Percentiles rank a stretch among this genome's conserved stretches.
These are phyloP conservation scores for Thuja plicata DNA, from an alignment of 83 land plant species.

Conservation along the genomic window DNA sequence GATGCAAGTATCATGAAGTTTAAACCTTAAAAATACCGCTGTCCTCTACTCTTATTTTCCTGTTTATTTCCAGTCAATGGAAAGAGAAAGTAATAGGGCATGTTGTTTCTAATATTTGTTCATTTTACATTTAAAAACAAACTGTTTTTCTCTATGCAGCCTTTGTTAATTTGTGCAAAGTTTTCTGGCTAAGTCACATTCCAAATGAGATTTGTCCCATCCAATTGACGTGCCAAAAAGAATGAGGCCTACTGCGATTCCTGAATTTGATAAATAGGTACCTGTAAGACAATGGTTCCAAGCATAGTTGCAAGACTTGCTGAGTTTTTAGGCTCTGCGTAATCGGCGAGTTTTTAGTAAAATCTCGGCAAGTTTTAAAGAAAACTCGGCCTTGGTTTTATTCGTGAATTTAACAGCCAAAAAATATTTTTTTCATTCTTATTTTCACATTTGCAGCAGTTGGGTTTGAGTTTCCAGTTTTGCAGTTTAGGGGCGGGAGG, in stretches of 20 bases:
- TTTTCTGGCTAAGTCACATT: not conserved
- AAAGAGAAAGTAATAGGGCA: not conserved
- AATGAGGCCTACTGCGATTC: not conserved
- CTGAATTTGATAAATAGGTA: not conserved
- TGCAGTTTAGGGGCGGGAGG: too few species aligned
- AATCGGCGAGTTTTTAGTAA: too few species aligned
- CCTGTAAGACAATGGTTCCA: not conserved
- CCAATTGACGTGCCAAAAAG: not conserved
- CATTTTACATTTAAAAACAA: too few species aligned
- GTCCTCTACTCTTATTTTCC: not conserved
- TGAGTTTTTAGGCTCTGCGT: too few species aligned
- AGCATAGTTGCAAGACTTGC: too few species aligned
- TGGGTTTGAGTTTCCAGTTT: too few species aligned
- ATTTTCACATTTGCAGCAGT: too few species aligned
- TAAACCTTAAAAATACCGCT: not conserved
- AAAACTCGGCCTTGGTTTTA: too few species aligned
- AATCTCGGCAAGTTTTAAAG: too few species aligned
- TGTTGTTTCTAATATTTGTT: not conserved
- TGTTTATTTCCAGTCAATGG: not conserved
- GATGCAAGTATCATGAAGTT: not conserved
- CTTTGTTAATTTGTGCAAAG: not conserved
- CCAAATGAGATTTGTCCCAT: not conserved
- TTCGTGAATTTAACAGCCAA: too few species aligned
- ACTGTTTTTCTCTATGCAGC: not conserved
- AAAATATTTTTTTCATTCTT: too few species aligned